Percentiles rank a stretch among this genome's conserved stretches.
These are phyloP conservation scores for Saposhnikovia divaricata DNA, from an alignment of 129 eudicot genomes.

Conservation along the genomic window DNA sequence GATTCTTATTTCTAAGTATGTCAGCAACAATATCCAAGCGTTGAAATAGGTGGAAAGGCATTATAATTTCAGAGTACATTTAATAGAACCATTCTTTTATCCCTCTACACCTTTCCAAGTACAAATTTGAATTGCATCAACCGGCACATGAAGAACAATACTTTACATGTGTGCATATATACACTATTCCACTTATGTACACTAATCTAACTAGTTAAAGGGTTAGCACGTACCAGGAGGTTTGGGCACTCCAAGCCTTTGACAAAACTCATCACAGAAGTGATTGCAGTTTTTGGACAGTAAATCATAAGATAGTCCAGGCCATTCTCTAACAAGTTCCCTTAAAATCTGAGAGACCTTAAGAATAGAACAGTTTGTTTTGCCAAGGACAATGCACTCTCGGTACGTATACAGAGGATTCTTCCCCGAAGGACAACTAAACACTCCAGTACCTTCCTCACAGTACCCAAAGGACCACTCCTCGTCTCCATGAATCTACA, in stretches of 20 bases:
- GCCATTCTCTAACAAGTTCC: conserved; percentile 95
- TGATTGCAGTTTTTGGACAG: conserved; percentile 87
- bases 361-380: conserved; percentile 51
- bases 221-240: conserved; percentile 60
- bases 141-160: not conserved
- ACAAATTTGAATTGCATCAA: not conserved
- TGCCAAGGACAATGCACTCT: conserved; percentile 74
- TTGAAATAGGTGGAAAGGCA: not conserved
- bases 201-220: not conserved
- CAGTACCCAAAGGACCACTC: conserved; percentile 98
- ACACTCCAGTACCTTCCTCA: conserved; percentile 88
- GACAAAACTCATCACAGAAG: conserved; percentile 88
- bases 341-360: conserved; percentile 80
- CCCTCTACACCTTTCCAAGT: not conserved
- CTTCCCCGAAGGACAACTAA: conserved; percentile 81
- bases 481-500: conserved; percentile 83
- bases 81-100: no score
- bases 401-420: conserved; percentile 93
- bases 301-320: conserved; percentile 81
- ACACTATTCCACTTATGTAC: not conserved
- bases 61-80: no score
- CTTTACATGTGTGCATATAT: no score
- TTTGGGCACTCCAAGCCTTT: conserved; percentile 70
- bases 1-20: not conserved
- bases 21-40: no score